Conservation (phyloP, 75 land plant species). For the Picea glauca region DNA sequence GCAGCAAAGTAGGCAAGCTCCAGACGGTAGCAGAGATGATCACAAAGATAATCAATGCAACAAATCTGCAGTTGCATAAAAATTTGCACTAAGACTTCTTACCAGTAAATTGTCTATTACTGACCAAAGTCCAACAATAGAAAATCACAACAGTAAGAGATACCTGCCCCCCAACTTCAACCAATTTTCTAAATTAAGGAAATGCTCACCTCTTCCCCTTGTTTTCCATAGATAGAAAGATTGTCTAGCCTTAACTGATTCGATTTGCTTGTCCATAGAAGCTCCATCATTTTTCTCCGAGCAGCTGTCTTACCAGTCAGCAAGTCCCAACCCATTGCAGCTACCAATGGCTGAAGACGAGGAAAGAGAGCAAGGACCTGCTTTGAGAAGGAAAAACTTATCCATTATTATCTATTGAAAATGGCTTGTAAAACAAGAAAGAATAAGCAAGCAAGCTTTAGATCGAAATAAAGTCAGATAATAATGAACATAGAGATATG, state of each 20-base stretch:
- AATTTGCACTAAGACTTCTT: not conserved
- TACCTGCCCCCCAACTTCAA: not conserved
- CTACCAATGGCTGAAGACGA: constrained; percentile 84
- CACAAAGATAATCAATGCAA: constrained; percentile 86
- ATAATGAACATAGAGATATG: not conserved
- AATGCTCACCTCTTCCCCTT: constrained; percentile 67
- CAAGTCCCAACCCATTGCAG: constrained; percentile 97
- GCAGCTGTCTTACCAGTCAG: constrained; percentile 72
- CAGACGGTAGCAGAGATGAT: constrained; percentile 79
- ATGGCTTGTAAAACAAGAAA: not conserved
- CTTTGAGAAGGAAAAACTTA: not conserved
- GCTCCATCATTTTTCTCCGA: constrained; percentile 69
- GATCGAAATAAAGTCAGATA: not conserved
- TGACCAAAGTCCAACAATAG: not conserved
- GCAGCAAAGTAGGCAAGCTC: constrained; percentile 94
- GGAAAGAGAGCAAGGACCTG: constrained; percentile 85
- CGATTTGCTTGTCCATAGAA: constrained; percentile 78
- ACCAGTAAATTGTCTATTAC: not conserved
- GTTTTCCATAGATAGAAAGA: constrained; percentile 43
- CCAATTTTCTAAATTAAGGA: not conserved
- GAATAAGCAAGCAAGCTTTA: not conserved
- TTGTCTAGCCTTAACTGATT: constrained; percentile 48
- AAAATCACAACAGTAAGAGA: not conserved
- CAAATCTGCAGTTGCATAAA: constrained; percentile 54
- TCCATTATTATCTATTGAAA: not conserved